Base-by-base conservation (phyloP, 2,329 filamentous ascomycete genomes). In the Cephalotrichum gorgonifer region DNA sequence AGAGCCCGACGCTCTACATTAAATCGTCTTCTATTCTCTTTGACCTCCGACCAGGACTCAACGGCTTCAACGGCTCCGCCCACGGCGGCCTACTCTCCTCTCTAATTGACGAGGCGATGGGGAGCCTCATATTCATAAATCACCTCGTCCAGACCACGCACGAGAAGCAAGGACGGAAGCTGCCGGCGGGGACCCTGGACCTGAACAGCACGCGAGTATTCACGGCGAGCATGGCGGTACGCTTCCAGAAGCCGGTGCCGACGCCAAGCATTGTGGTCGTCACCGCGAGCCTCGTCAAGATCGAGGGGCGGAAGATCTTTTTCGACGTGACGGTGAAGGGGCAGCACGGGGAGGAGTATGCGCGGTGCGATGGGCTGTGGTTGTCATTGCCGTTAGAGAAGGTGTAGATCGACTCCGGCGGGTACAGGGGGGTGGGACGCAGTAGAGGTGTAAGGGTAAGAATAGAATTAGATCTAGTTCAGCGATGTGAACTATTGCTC, bases 51-150 rank as follows among this genome's bases (percentile, higher is more conserved):
- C 47, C 47, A 1, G 59, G 55, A 2, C 41, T 59, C 28, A 56
- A 55, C 15, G 58, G 60, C 6, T 61, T 58, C 50, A 57, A 56
- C 43, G 58, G 54, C 25, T 48, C 54, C 6, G 48, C 52, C 2
- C 58, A 62, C 46, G 60, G 59, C 28, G 61, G 59, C 4, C 47
- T 62, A 2, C 48, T 56, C 11, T 38, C 52, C 7, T 44, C 54
- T 8, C 8, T 59, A 8, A 54, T 62, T 15, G 61, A 62, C 52
- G 60, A 63, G 49, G 55, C 55, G 31, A 61, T 62, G 59, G 58
- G 57, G 23, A 45, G 44, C 25, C 46, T 61, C 27, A 45, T 59
- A 20, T 53, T 55, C 23, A 39, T 52, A 44, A 61, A 60, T 41
- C 49, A 55, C 43, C 30, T 54, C 27, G 44, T 49, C 4, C 51